Conservation (phyloP, 2,329 filamentous ascomycete species). For the Diaporthe vexans region DNA sequence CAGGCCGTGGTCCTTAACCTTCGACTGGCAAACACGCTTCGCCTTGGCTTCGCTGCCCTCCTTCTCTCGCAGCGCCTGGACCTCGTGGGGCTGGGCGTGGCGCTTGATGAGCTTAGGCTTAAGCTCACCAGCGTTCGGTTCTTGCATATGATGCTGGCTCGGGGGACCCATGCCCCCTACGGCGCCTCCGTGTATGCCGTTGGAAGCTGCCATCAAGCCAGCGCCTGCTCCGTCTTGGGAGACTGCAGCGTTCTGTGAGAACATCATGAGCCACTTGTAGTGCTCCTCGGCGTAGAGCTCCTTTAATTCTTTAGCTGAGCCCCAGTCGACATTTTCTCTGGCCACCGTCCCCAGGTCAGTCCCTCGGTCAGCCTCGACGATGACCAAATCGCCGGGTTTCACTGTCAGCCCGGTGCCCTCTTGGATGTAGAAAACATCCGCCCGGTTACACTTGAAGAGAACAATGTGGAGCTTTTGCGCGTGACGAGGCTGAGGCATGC, state of each 20-base stretch:
- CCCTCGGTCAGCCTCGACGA: slow-evolving; percentile 96
- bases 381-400: slow-evolving; percentile 92
- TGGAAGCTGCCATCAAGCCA: slow-evolving; percentile 74
- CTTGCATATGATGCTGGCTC: slow-evolving; percentile 79
- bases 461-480: slow-evolving; percentile 88
- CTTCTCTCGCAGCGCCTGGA: slow-evolving; percentile 90
- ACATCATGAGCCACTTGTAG: slow-evolving; percentile 99
- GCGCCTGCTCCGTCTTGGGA: slow-evolving; percentile 72
- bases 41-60: slow-evolving; percentile 98
- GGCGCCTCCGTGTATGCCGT: slow-evolving; percentile 76
- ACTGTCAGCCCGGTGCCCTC: slow-evolving; percentile 94
- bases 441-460: slow-evolving; percentile 94
- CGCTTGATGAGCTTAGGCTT: slow-evolving; percentile 98
- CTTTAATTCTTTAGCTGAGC: slow-evolving; percentile 88
- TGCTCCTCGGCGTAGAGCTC: slow-evolving; percentile 95
- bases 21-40: slow-evolving; percentile 95
- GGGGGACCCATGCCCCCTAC: slow-evolving; percentile 85
- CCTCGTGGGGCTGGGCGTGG: slow-evolving; percentile 91
- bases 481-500: slow-evolving; percentile 71
- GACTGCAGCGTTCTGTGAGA: slow-evolving; percentile 82
- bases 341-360: slow-evolving; percentile 95
- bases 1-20: slow-evolving; percentile 92
- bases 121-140: slow-evolving; percentile 79
- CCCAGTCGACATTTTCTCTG: slow-evolving; percentile 88
- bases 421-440: slow-evolving; percentile 97